Base-by-base conservation (phyloP, 1,284 basidiomycete genomes). In the Lignosus rhinocerotis region DNA sequence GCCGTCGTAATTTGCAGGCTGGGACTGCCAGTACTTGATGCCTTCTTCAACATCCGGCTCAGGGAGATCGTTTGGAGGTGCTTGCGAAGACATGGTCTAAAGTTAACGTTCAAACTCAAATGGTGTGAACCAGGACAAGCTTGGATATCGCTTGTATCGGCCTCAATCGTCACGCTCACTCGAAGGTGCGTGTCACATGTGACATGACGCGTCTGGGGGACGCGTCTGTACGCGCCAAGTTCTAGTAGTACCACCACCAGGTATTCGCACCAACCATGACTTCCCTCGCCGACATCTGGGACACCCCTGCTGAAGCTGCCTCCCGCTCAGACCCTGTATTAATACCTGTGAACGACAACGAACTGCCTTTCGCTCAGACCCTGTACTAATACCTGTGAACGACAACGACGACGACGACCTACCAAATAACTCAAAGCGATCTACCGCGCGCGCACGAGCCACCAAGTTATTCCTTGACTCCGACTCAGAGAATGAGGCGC, bases 21-120 rank as follows among this genome's bases (percentile, higher is more conserved):
- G 89, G 0, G 76, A 79, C 19, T 78, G 80, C 92, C 92, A 94
- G 69, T 93, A 94, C 31, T 83, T 75, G 47, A 94, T 84, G 30
- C 92, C 89, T 43, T 85, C 81, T 59, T 85, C 70, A 17, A 91
- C 75, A 61, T 87, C 77, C 6, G 81, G 76, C 33, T 77, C 68
- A 9, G 65, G 80, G 67, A 63, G 58, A 1, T 54, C 17, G 14
- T 46, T 21, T 10, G 55, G n/a, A 4, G 39, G 9, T 3, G 17
- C 14, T 4, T 63, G 43, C 8, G 33, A 19, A 16, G 57, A 42
- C 64, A 63, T 60, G 31, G 25, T 41, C 1, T 11, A n/a, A 45
- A 30, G 31, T 34, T 41, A 43, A 42, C 38, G 52, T 39, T 12
- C n/a, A 42, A 43, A 56, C 49, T 30, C 41, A 39, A 31, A 49